phyloP scores from a whole-genome alignment of 1,284 basidiomycete species.

The Naganishia sp. region DNA sequence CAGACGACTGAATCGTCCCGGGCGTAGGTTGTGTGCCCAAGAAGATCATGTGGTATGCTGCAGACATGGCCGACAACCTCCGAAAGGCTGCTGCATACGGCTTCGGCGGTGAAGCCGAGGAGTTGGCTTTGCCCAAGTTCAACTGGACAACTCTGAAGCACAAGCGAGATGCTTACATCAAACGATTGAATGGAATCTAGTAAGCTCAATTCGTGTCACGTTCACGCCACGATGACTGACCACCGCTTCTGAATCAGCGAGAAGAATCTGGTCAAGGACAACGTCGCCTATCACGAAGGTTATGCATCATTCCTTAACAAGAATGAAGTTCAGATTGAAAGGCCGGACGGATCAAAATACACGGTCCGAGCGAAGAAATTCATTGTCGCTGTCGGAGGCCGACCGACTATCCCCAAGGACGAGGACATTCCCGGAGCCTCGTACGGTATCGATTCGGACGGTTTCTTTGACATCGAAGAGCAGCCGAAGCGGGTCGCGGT shows the following conservation, averaged over 20 bases:
- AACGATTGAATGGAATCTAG: conserved; percentile 87
- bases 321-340: conserved; percentile 67
- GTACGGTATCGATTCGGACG: conserved; percentile 89
- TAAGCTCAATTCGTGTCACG: conserved; percentile 39
- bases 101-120: conserved; percentile 60
- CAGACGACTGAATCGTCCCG: conserved; percentile 4
- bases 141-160: conserved; percentile 89
- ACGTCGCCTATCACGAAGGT: conserved; percentile 85
- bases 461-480: conserved; percentile 88
- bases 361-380: conserved; percentile 72
- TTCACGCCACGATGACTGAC: neutral
- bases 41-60: conserved; percentile 99
- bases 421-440: conserved; percentile 82
- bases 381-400: conserved; percentile 82
- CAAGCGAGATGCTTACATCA: conserved; percentile 94
- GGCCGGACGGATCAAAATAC: conserved; percentile 64
- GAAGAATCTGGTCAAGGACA: conserved; percentile 81
- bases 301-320: conserved; percentile 70
- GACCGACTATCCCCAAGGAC: conserved; percentile 78
- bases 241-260: conserved; percentile 53
- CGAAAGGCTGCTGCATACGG: conserved; percentile 74
- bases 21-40: conserved; percentile 78
- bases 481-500: conserved; percentile 93
- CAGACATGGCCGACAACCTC: conserved; percentile 84
- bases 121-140: conserved; percentile 63